A percentile compares a stretch with the other conserved stretches of the same genome.
Evolutionary conservation across 2,329 filamentous ascomycete genomes (phyloP).

Genomic region (Xylaria hypoxylon): DNA sequence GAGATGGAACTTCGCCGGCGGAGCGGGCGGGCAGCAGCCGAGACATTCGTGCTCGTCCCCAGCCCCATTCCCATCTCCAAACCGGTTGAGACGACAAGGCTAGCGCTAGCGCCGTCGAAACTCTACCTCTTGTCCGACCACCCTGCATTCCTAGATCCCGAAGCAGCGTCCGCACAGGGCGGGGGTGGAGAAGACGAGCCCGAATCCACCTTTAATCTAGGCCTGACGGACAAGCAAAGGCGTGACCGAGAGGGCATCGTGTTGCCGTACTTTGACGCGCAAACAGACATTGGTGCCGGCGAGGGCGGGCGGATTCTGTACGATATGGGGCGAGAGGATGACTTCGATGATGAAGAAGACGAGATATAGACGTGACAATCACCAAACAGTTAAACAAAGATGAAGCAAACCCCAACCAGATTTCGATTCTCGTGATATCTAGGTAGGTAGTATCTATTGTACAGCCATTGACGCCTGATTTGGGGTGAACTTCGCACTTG

Average conservation of each 20-base stretch:
- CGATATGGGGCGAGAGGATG: constrained; percentile 95
- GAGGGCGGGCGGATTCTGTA: constrained; percentile 95
- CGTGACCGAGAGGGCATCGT: constrained; percentile 89
- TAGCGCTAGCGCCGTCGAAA: constrained; percentile 49
- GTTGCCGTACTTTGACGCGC: constrained; percentile 95
- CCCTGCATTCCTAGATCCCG: constrained; percentile 69
- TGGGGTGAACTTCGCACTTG: constrained; percentile 1
- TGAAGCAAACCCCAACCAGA: constrained; percentile 1
- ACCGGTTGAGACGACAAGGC: constrained; percentile 34
- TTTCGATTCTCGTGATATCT: constrained; percentile 33
- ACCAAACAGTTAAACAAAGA: neutral
- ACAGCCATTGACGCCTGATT: constrained; percentile 27
- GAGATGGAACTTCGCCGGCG: constrained; percentile 88
- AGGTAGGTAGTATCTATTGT: constrained; percentile 34
- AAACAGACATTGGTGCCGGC: constrained; percentile 80
- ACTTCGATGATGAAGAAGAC: constrained; percentile 87
- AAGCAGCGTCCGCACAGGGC: constrained; percentile 39
- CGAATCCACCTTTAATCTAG: constrained; percentile 85
- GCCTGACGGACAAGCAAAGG: constrained; percentile 90
- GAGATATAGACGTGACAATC: constrained; percentile 46
- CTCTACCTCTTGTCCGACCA: constrained; percentile 80
- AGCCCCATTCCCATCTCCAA: neutral
- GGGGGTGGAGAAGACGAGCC: constrained; percentile 61
- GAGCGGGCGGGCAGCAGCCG: constrained; percentile 80
- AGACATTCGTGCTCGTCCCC: constrained; percentile 69